phyloP scores from a whole-genome alignment of 805 yeast species.

The Debaryomyces tyrocola region DNA sequence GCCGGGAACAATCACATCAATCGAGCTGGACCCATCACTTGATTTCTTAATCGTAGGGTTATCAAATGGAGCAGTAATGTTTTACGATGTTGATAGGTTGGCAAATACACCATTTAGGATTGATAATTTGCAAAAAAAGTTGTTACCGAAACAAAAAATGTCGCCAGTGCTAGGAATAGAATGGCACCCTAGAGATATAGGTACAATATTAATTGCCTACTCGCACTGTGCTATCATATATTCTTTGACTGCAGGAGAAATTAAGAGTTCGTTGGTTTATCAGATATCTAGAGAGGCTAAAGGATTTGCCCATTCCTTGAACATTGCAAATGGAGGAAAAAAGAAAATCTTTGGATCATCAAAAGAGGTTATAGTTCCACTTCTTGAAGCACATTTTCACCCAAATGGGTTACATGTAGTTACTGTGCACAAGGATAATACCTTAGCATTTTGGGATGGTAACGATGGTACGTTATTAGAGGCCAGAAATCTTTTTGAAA shows the following conservation, averaged over 20 bases:
- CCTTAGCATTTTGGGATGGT: slow-evolving; percentile 92
- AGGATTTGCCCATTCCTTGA: slow-evolving; percentile 45
- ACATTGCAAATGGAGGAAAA: slow-evolving; percentile 37
- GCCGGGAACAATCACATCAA: slow-evolving; percentile 63
- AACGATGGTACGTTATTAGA: slow-evolving; percentile 69
- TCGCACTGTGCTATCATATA: slow-evolving; percentile 66
- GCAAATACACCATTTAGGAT: slow-evolving; percentile 61
- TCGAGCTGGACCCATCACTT: slow-evolving; percentile 80
- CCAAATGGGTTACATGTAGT: slow-evolving; percentile 89
- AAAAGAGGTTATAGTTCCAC: slow-evolving; percentile 31
- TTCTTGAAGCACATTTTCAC: slow-evolving; percentile 69
- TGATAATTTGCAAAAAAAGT: slow-evolving; percentile 65
- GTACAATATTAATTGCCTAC: slow-evolving; percentile 74
- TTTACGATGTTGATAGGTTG: slow-evolving; percentile 83
- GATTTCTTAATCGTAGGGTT: slow-evolving; percentile 87
- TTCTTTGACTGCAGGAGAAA: slow-evolving; percentile 58
- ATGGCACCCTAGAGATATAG: slow-evolving; percentile 89
- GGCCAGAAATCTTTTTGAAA: slow-evolving; percentile 71
- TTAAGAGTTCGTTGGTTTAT: slow-evolving; percentile 60
- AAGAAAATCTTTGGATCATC: slow-evolving; percentile 39
- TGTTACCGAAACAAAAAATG: slow-evolving; percentile 55
- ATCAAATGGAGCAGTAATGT: slow-evolving; percentile 67
- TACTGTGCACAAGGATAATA: slow-evolving; percentile 78
- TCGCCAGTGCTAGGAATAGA: slow-evolving; percentile 68
- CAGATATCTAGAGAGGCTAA: slow-evolving; percentile 66